These are phyloP conservation scores for Neonectria magnoliae DNA, from an alignment of 2,329 filamentous ascomycete species.

Conservation along the genomic window DNA sequence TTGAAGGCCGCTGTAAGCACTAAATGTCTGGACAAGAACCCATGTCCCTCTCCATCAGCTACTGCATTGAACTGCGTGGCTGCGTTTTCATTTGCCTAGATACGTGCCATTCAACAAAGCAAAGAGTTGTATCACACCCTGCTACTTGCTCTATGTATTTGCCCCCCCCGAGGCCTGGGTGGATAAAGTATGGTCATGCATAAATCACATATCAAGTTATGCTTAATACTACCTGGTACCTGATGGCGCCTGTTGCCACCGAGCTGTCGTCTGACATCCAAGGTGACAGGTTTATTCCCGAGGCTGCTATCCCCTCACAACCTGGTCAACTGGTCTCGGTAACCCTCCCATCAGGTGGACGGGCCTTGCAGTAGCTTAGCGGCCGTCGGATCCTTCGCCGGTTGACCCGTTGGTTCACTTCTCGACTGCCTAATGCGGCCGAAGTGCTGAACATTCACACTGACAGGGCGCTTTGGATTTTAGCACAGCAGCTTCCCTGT, in stretches of 20 bases:
- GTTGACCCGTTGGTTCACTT: not conserved
- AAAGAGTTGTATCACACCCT: not conserved
- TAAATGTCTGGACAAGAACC: not conserved
- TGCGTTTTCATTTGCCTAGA: not conserved
- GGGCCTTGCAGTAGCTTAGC: not conserved
- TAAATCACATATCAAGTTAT: no score
- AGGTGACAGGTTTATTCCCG: not conserved
- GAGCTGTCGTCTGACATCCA: not conserved
- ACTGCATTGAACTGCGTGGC: not conserved
- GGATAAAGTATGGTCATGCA: not conserved
- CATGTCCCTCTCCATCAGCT: not conserved
- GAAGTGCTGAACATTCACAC: not conserved
- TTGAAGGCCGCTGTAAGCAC: not conserved
- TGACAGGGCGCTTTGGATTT: no score
- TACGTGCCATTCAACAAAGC: not conserved
- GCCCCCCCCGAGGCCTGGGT: not conserved
- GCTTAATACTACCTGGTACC: no score
- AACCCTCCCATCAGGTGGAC: not conserved
- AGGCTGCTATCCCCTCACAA: not conserved
- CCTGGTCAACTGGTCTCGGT: not conserved
- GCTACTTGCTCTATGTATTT: not conserved
- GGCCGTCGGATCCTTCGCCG: constrained; percentile 1
- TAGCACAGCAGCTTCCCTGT: no score
- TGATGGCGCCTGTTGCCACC: no score
- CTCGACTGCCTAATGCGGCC: not conserved